Conservation (phyloP, 768 basidiomycete species). For the Porpolomopsis calyptriformis region DNA sequence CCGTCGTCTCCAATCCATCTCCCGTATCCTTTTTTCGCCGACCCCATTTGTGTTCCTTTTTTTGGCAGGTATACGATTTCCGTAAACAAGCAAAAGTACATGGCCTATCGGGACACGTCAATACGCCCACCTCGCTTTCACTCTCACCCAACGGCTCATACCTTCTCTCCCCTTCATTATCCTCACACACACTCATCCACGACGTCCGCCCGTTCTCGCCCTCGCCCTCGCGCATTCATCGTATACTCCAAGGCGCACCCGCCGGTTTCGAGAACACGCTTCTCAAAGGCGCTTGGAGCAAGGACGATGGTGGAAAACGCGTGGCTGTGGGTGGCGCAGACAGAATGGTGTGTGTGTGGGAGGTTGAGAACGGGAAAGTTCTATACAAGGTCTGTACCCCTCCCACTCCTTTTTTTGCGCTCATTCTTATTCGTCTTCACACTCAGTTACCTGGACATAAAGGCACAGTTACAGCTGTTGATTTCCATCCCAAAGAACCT, state of each 20-base stretch:
- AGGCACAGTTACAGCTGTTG: constrained; percentile 90
- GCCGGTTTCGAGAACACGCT: constrained; percentile 90
- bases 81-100: constrained; percentile 77
- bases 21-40: constrained; percentile 5
- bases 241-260: constrained; percentile 71
- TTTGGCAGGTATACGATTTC: constrained; percentile 70
- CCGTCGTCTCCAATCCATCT: constrained; percentile 21
- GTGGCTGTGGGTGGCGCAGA: constrained; percentile 88
- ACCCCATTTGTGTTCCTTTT: not conserved
- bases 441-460: constrained; percentile 86
- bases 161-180: constrained; percentile 84
- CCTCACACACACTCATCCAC: constrained; percentile 81
- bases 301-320: constrained; percentile 67
- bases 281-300: constrained; percentile 80
- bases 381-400: constrained; percentile 57
- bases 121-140: constrained; percentile 88
- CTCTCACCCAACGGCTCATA: constrained; percentile 83
- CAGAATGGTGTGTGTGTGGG: constrained; percentile 79
- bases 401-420: not conserved
- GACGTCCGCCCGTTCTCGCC: constrained; percentile 93
- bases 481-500: constrained; percentile 93
- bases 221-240: constrained; percentile 69
- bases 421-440: not conserved
- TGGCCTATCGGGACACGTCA: constrained; percentile 72
- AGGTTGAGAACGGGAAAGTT: constrained; percentile 65